Evolutionary conservation across 202 grass and related monocot species (phyloP), one percentile per base, ranked within the genome.

Genomic region (Digitaria exilis): DNA sequence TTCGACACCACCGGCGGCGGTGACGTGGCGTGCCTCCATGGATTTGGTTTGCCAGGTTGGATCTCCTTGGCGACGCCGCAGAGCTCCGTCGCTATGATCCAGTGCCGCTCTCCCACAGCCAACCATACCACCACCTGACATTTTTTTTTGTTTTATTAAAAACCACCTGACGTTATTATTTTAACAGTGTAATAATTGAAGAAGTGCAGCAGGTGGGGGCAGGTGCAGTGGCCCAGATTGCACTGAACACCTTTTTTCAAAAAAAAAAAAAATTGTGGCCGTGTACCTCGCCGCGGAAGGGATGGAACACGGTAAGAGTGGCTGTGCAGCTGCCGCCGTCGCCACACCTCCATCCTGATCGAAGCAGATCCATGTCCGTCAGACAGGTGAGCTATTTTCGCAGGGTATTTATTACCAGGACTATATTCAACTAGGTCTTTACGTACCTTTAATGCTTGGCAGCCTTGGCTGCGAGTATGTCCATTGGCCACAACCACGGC

Each of bases 301-400:
- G 73, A 1, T 82, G 78, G 88, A 42, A 59, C 67, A 44, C 88
- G 43, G 80, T 86, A 89, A 39, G 80, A 80, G 69, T 89, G 83
- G 70, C n/a, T n/a, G n/a, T n/a, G n/a, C n/a, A n/a, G n/a, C n/a
- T n/a, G n/a, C n/a, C n/a, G n/a, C n/a, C n/a, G 54, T 34, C 6
- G 48, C 88, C 83, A 78, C 4, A 2, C 9, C 6, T 34, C 66
- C 37, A 86, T 35, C n/a, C n/a, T n/a, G n/a, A n/a, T n/a, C n/a
- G n/a, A n/a, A n/a, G n/a, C n/a, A n/a, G n/a, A n/a, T n/a, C n/a
- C n/a, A n/a, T n/a, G n/a, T n/a, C n/a, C n/a, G n/a, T n/a, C n/a
- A n/a, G n/a, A n/a, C n/a, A n/a, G n/a, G n/a, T n/a, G n/a, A n/a
- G n/a, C n/a, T n/a, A n/a, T n/a, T n/a, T n/a, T n/a, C n/a, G n/a